Base-by-base conservation (phyloP, 192 early-diverging fungal species). In the Dispira simplex region DNA sequence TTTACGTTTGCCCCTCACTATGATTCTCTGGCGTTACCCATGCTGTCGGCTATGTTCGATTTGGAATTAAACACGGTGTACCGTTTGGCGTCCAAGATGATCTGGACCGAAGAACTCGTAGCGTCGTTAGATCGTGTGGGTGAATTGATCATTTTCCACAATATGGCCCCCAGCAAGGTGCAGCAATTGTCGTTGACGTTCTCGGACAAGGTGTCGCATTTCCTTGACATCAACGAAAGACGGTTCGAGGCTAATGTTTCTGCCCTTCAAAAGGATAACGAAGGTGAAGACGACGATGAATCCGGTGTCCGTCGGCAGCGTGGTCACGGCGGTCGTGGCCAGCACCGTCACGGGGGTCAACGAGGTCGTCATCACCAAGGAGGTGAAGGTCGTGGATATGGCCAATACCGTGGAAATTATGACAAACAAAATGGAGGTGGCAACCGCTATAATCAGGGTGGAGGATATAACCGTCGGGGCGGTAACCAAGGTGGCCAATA, bases 191-290 rank as follows among this genome's bases (percentile, higher is more conserved):
- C 94, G 46, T 80, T 92, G 18, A 79, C 81, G 20, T 91, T 91
- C 66, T 81, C 90, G 59, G 90, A 93, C 72, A 95, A 95, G 82
- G 90, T 88, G 46, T 76, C 76, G 51, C 69, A 77, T 55, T 82
- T 96, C 67, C 89, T 93, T 21, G 94, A 97, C 55, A 79, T 77
- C 62, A 97, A 97, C 77, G 96, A 97, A 74, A 87, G 87, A 73
- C 66, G 92, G 62, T 77, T 95, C 62, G 93, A 96, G 77, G 71
- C 77, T 66, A 85, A 85, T 73, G 71, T 75, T 53, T 67, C 71
- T 64, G 69, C 73, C 48, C 67, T 71, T 60, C 67, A 76, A 45
- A 68, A 75, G 70, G 65, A 65, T 51, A 58, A 64, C 44, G 46
- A 62, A n/a, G 64, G 71, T 2, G 64, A 73, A 16, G 67, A 67